These are phyloP conservation scores for Apodospora peruviana DNA, from an alignment of 495 filamentous ascomycete species.

Conservation along the genomic window DNA sequence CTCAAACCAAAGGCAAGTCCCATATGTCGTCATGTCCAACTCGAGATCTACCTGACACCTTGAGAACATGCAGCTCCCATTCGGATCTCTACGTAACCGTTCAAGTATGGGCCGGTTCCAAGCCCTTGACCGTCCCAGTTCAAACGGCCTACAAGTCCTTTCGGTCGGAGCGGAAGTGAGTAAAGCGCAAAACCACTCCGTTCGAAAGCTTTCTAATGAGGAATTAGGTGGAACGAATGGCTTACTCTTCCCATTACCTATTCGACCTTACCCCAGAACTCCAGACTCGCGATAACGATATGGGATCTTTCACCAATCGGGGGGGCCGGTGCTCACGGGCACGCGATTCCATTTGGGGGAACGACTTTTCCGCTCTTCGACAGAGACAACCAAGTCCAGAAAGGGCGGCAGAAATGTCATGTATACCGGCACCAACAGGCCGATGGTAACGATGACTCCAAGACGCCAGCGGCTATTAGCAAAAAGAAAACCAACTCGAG, in stretches of 20 bases:
- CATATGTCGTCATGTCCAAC: not conserved
- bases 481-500: conserved; percentile 37
- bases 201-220: not conserved
- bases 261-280: conserved; percentile 67
- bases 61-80: conserved; percentile 40
- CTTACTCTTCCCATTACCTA: conserved; percentile 79
- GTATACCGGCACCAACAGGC: conserved; percentile 76
- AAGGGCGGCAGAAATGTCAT: conserved; percentile 87
- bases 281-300: conserved; percentile 85
- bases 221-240: conserved; percentile 82
- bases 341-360: conserved; percentile 87
- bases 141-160: conserved; percentile 92
- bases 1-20: conserved; percentile 51
- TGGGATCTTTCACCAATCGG: conserved; percentile 88
- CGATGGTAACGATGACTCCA: conserved; percentile 76
- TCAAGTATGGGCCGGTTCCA: conserved; percentile 93
- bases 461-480: conserved; percentile 63
- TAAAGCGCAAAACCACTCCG: too few relatives aligned
- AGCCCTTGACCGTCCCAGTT: conserved; percentile 83
- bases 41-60: not conserved
- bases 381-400: conserved; percentile 78
- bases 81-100: conserved; percentile 91
- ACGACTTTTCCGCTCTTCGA: conserved; percentile 90
- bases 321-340: conserved; percentile 55
- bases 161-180: conserved; percentile 56